Percentiles rank a stretch among this genome's conserved stretches.
Conservation (phyloP, 2,329 filamentous ascomycete species). For the Alternaria infectoria region DNA sequence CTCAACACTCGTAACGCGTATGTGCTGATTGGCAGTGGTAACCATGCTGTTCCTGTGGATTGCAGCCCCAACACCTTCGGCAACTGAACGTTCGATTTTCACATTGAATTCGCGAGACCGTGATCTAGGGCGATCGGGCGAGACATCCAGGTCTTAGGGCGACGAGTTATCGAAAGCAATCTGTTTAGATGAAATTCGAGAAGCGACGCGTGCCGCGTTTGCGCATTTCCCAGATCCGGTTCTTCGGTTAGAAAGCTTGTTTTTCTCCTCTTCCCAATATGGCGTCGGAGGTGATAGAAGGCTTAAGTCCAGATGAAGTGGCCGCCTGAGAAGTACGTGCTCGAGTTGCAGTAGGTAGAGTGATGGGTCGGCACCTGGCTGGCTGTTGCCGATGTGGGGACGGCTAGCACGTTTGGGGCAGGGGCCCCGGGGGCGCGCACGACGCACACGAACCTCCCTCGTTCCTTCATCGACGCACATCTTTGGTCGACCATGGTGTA, state of each 20-base stretch:
- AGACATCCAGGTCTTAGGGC: not conserved
- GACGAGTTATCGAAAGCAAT: slow-evolving; percentile 11
- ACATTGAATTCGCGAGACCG: not conserved
- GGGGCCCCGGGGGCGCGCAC: not conserved
- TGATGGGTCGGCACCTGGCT: not conserved
- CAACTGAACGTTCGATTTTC: not conserved
- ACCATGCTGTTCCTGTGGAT: not conserved
- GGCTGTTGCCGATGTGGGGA: not conserved
- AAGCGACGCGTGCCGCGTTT: slow-evolving; percentile 5
- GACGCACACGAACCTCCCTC: not conserved
- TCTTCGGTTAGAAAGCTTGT: slow-evolving; percentile 13
- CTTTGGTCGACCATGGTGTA: not conserved
- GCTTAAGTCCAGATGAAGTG: not conserved
- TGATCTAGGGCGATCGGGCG: not conserved
- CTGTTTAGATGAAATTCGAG: slow-evolving; percentile 13
- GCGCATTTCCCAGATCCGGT: not conserved
- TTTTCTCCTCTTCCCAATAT: not conserved
- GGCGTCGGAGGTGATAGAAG: not conserved
- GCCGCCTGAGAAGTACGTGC: not conserved
- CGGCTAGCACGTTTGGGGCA: not conserved
- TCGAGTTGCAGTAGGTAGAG: not conserved
- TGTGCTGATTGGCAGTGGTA: not conserved
- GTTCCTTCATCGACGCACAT: not conserved
- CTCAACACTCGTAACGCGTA: not conserved
- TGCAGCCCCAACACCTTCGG: not conserved